Conservation (phyloP, 495 filamentous ascomycete species). For the Penicillium verhagenii region DNA sequence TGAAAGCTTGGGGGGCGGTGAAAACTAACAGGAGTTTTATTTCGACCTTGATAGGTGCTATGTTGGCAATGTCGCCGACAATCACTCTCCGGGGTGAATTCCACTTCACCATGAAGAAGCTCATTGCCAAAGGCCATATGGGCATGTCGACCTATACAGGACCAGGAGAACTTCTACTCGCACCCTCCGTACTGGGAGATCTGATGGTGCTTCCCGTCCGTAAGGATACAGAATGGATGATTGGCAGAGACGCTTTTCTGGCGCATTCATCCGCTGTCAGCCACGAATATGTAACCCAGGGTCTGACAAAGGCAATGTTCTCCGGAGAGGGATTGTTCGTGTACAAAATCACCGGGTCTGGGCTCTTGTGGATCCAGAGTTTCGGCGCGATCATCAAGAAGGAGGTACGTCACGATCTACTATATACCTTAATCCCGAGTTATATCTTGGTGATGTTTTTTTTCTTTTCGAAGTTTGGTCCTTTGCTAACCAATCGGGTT, state of each 20-base stretch:
- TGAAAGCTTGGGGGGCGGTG: too few relatives aligned
- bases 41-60: conserved; percentile 54
- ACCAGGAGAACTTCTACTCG: conserved; percentile 85
- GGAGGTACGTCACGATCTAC: conserved; percentile 61
- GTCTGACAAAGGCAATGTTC: conserved; percentile 89
- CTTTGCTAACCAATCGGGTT: neutral
- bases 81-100: conserved; percentile 77
- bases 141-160: conserved; percentile 79
- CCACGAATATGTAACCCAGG: conserved; percentile 83
- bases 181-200: conserved; percentile 77
- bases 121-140: conserved; percentile 80
- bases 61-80: conserved; percentile 93
- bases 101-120: conserved; percentile 82
- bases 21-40: too few relatives aligned
- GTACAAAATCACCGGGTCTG: conserved; percentile 77
- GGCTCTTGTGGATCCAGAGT: conserved; percentile 83
- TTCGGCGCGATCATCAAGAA: conserved; percentile 95
- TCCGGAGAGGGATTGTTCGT: conserved; percentile 91
- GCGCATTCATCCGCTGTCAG: conserved; percentile 73
- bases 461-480: too few relatives aligned
- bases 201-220: conserved; percentile 74
- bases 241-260: conserved; percentile 79
- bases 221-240: conserved; percentile 69
- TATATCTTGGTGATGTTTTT: too few relatives aligned
- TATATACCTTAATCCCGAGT: too few relatives aligned